Conservation (phyloP, 2,329 filamentous ascomycete genomes). For the Proliferodiscus dingleyae region DNA sequence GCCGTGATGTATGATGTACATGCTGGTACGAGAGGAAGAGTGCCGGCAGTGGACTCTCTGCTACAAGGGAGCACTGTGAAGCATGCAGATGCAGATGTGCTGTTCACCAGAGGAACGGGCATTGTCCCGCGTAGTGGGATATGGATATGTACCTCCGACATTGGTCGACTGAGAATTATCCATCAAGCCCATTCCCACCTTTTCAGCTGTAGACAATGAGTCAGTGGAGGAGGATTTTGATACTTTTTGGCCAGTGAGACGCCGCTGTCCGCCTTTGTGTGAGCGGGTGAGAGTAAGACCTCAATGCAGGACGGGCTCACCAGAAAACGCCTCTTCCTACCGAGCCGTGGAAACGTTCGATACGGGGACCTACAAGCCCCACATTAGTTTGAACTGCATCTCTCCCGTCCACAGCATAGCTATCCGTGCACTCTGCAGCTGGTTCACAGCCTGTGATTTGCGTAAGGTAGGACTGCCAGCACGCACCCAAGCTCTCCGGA, state of each 20-base stretch:
- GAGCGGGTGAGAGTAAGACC: too few species aligned
- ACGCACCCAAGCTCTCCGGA: constrained; percentile 12
- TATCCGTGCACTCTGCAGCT: not conserved
- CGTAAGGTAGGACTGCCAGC: constrained; percentile 5
- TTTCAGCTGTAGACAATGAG: too few species aligned
- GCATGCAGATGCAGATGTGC: constrained; percentile 1
- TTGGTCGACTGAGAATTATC: too few species aligned
- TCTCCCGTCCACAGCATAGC: not conserved
- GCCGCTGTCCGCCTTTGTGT: too few species aligned
- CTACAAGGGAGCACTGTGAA: not conserved
- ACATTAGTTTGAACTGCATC: not conserved
- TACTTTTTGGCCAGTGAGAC: too few species aligned
- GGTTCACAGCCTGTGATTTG: constrained; percentile 1
- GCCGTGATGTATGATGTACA: not conserved
- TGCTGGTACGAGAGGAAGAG: not conserved
- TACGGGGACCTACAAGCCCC: not conserved
- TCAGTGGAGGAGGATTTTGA: too few species aligned
- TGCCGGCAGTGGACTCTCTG: not conserved
- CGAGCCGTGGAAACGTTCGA: not conserved
- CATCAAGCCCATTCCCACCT: not conserved
- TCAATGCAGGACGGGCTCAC: not conserved
- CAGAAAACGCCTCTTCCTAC: too few species aligned
- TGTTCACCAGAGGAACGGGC: not conserved
- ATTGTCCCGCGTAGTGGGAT: constrained; percentile 3
- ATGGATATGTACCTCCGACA: not conserved